A percentile compares a stretch with the other conserved stretches of the same genome.
Evolutionary conservation across 2,329 filamentous ascomycete genomes (phyloP).

Genomic region (Myriosclerotinia curreyana): DNA sequence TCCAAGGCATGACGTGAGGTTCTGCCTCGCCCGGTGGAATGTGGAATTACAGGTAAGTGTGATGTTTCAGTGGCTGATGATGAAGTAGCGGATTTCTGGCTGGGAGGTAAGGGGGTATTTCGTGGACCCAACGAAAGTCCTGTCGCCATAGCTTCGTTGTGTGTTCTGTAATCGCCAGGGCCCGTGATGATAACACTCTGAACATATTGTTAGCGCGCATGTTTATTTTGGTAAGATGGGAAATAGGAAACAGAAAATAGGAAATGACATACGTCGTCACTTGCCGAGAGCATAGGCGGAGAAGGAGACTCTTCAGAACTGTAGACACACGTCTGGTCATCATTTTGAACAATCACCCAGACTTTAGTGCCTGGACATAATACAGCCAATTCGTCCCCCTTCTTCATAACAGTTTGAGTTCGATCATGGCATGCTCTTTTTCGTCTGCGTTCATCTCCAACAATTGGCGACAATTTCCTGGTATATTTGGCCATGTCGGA

Average conservation of each 20-base stretch:
- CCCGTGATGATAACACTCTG: background rate
- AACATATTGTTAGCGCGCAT: background rate
- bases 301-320: constrained; percentile 1
- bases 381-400: background rate
- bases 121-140: background rate
- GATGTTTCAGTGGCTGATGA: background rate
- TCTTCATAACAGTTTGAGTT: constrained; percentile 4
- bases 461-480: background rate
- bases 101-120: background rate
- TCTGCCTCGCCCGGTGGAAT: no score
- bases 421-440: background rate
- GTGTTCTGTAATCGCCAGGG: background rate
- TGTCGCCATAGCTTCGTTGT: constrained; percentile 1
- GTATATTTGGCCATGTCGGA: background rate
- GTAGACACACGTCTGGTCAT: background rate
- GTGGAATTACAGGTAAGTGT: background rate
- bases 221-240: no score
- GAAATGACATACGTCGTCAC: background rate
- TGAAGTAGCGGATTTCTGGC: background rate
- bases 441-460: background rate
- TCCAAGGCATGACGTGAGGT: no score
- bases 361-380: background rate
- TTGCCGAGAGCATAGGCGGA: background rate
- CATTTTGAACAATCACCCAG: background rate
- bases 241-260: background rate